Base-by-base conservation (phyloP, 2,329 filamentous ascomycete genomes). In the Fusarium pininemorale region DNA sequence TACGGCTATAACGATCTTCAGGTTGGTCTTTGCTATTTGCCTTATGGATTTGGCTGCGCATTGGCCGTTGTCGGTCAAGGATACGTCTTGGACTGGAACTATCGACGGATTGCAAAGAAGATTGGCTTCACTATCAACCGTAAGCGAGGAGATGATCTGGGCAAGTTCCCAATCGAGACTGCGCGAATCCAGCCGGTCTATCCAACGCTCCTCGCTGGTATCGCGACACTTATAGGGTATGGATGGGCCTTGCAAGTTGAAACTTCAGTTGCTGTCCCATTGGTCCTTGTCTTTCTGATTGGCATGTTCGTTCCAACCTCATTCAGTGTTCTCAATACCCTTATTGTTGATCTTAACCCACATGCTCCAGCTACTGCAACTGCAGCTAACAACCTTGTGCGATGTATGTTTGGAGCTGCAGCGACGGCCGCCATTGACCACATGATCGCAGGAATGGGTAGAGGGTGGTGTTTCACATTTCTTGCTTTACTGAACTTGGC, bases 51-150 rank as follows among this genome's bases (percentile, higher is more conserved):
- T 6, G 87, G 87, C 7, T 88, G 86, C 65, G 86, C 83, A 44
- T 66, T 85, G 15, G 84, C 87, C 3, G 84, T 87, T 18, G 74
- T 89, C 32, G 79, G 80, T n/a, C 88, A 89, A 69, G 92, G 93
- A 10, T 86, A 86, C 72, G 77, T 89, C 11, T 82, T 89, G 54
- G 88, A 90, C 80, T 91, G 89, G 86, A 95, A 95, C 80, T 97
- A 93, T 80, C 87, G 90, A 12, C 88, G 92, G 44, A 87, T 91
- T 53, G 92, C 93, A 3, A 85, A 84, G 55, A 86, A 87, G 38
- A 83, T 91, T 22, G 90, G 90, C 11, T 84, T 94, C 65, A 83
- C 84, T 5, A 88, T 94, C 72, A 88, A 89, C 69, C 87, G 85
- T 66, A 90, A 88, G 71, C 88, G 89, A 15, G 87, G 87, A 26